Base-by-base conservation (phyloP, 768 basidiomycete species). In the Suillus discolor region DNA sequence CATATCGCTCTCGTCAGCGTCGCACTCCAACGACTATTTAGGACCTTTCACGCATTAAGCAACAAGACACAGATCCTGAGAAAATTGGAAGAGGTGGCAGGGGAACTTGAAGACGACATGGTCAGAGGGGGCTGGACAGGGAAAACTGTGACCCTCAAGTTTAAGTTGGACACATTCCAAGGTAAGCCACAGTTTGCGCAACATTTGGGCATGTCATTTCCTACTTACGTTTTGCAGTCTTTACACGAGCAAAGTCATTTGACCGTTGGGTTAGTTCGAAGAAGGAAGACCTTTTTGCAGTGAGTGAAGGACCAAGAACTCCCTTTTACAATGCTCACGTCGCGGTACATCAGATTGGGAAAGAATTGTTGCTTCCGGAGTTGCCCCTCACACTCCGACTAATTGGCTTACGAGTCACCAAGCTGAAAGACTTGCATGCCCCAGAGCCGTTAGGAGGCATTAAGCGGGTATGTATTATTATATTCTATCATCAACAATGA, bases 81-180 rank as follows among this genome's bases (percentile, higher is more conserved):
- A 16, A 94, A 92, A 74, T 84, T 99, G 0, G 85, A 92, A 28
- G 88, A 93, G 63, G 87, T 97, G 42, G 90, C 95, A 1, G 84
- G 83, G 2, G 91, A 94, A 70, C 85, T 99, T 15, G 92, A 88
- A 71, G 82, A 84, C 51, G 96, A 97, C 73, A 89, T 98, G 86
- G 79, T 82, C 34, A 76, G 83, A n/a, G 82, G 83, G 54, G 90
- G 92, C 38, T 99, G 94, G 89, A 84, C 88, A 8, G 97, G 94
- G 9, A 87, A 90, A 69, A 97, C 94, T 0, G 83, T 99, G 39
- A 97, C 94, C 0, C 82, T 99, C 60, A 97, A 97, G 75, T 96
- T 90, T 75, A 99, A 99, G 79, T 84, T 94, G 41, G 90, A 96
- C 73, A 95, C 89, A 1, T 98, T 89, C 75, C 88, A 97, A 82